phyloP scores from a whole-genome alignment of 1,284 basidiomycete genomes.

The Rhodotorula sp. region DNA sequence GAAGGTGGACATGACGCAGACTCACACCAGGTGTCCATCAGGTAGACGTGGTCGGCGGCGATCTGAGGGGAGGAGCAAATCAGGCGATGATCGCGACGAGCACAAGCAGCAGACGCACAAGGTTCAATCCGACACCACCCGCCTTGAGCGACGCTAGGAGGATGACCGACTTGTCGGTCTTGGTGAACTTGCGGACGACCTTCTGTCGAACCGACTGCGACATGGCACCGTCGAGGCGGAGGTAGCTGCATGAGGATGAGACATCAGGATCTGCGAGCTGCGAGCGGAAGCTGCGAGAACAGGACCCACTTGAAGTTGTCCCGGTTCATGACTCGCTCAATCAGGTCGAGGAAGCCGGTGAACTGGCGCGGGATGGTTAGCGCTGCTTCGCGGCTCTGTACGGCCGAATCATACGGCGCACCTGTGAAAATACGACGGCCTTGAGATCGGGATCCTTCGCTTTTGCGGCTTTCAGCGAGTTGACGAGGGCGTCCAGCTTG shows the following conservation, averaged over 20 bases:
- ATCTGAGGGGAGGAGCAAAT: slow-evolving; percentile 9
- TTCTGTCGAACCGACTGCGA: slow-evolving; percentile 75
- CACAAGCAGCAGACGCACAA: slow-evolving; percentile 9
- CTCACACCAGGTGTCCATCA: slow-evolving; percentile 41
- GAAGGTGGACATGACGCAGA: neutral
- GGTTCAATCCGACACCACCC: slow-evolving; percentile 72
- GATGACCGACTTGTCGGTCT: slow-evolving; percentile 75
- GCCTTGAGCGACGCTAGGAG: slow-evolving; percentile 83
- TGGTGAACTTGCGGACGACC: slow-evolving; percentile 72
- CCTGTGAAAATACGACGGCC: slow-evolving; percentile 82
- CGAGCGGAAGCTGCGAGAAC: too few relatives aligned
- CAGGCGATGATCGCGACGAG: neutral
- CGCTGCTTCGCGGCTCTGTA: neutral
- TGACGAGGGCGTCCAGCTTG: slow-evolving; percentile 44
- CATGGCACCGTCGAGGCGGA: slow-evolving; percentile 89
- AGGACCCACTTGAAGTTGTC: slow-evolving; percentile 32
- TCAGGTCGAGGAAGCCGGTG: slow-evolving; percentile 49
- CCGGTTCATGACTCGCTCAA: slow-evolving; percentile 34
- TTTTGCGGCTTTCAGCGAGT: slow-evolving; percentile 20
- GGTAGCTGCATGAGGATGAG: slow-evolving; percentile 42
- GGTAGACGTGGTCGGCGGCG: slow-evolving; percentile 35
- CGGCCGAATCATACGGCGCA: neutral
- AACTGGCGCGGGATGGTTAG: slow-evolving; percentile 45
- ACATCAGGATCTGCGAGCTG: neutral
- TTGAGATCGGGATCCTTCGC: slow-evolving; percentile 67